Evolutionary conservation across 306 rosid species (phyloP).

Genomic region (Fragaria nilgerrensis): DNA sequence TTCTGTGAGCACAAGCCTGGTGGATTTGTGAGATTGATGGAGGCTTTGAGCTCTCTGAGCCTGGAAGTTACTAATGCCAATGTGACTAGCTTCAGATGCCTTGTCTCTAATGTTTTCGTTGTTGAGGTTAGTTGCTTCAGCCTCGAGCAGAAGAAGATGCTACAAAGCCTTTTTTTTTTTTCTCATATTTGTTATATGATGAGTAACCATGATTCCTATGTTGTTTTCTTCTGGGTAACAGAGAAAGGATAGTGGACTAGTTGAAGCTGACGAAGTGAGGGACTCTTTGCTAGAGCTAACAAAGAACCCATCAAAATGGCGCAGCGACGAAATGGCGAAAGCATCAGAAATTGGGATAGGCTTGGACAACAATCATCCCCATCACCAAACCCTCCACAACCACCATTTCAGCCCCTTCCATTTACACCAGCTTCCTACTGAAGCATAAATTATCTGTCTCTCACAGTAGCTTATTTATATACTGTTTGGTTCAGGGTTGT

Average conservation of each 20-base stretch:
- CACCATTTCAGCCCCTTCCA: slow-evolving; percentile 43
- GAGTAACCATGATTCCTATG: background rate
- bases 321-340: slow-evolving; percentile 43
- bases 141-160: background rate
- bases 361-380: slow-evolving; percentile 42
- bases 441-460: slow-evolving; percentile 18
- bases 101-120: slow-evolving; percentile 76
- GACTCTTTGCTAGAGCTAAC: slow-evolving; percentile 73
- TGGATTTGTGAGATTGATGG: slow-evolving; percentile 80
- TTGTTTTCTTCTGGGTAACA: slow-evolving; percentile 25
- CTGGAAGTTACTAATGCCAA: slow-evolving; percentile 78
- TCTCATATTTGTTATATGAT: background rate
- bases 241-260: slow-evolving; percentile 67
- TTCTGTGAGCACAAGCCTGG: slow-evolving; percentile 81
- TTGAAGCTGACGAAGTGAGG: slow-evolving; percentile 76
- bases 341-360: slow-evolving; percentile 35
- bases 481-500: background rate
- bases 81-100: slow-evolving; percentile 76
- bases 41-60: slow-evolving; percentile 67
- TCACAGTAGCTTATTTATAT: background rate
- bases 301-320: slow-evolving; percentile 48
- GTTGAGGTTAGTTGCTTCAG: slow-evolving; percentile 52
- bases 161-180: background rate
- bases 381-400: slow-evolving; percentile 31
- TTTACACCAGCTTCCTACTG: slow-evolving; percentile 41